phyloP scores from a whole-genome alignment of 768 basidiomycete genomes.

The Russula vinacea region DNA sequence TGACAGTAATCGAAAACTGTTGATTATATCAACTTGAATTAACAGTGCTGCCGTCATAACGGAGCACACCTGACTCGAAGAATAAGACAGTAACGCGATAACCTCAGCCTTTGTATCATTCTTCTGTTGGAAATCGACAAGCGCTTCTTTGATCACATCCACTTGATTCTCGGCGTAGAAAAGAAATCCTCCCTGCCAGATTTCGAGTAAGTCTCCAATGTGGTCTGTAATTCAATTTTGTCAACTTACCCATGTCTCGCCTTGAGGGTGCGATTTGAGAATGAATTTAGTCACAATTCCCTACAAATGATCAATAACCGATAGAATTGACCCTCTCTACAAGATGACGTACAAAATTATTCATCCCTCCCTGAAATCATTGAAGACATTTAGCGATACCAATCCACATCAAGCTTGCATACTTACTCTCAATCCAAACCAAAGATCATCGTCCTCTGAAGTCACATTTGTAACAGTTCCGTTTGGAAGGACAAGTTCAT shows the following conservation, averaged over 20 bases:
- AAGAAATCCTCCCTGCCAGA: neutral
- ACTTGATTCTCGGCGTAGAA: neutral
- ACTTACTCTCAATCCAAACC: constrained; percentile 21
- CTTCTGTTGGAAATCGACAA: constrained; percentile 6
- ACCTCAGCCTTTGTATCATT: constrained; percentile 5
- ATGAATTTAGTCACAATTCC: constrained; percentile 19
- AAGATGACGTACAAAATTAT: constrained; percentile 15
- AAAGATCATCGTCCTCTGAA: constrained; percentile 3
- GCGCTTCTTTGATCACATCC: neutral
- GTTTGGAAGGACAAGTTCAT: constrained; percentile 34
- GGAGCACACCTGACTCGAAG: neutral
- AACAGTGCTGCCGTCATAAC: too few relatives aligned
- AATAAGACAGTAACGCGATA: neutral
- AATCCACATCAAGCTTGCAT: neutral
- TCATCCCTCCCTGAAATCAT: constrained; percentile 18
- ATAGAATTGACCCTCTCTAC: neutral
- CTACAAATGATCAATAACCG: neutral
- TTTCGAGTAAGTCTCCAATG: neutral
- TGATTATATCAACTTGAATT: neutral
- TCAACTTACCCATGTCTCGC: constrained; percentile 33
- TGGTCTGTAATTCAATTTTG: neutral
- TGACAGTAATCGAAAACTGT: neutral
- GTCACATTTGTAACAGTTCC: constrained; percentile 26
- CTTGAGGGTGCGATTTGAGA: constrained; percentile 28
- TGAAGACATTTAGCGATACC: neutral